These are phyloP conservation scores for Tribonema minus DNA, from an alignment of 108 stramenopile genomes.

Conservation along the genomic window DNA sequence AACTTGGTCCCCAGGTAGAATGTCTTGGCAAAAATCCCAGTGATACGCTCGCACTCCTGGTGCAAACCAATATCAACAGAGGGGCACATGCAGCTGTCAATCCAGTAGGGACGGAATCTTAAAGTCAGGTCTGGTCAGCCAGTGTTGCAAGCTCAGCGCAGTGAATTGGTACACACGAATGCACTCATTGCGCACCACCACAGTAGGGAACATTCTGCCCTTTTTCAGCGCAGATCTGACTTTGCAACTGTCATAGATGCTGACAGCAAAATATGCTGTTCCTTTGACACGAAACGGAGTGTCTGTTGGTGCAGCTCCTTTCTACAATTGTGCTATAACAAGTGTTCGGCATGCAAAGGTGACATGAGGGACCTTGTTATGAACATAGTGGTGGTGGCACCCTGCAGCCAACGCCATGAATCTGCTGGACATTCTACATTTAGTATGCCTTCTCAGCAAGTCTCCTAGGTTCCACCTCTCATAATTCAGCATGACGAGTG, in stretches of 20 bases:
- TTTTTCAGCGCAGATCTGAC: background rate
- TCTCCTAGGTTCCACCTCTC: no score
- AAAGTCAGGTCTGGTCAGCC: background rate
- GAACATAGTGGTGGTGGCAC: no score
- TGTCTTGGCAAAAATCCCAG: conserved; percentile 87
- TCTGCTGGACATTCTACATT: no score
- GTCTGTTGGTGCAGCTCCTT: no score
- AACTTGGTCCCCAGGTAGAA: conserved; percentile 88
- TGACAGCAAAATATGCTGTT: no score
- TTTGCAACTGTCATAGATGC: background rate
- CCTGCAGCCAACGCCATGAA: no score
- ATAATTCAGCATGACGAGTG: no score
- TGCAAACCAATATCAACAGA: conserved; percentile 59
- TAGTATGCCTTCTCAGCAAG: no score
- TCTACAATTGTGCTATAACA: background rate
- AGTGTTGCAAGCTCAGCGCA: background rate
- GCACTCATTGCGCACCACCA: background rate
- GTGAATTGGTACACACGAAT: background rate
- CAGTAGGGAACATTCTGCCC: background rate
- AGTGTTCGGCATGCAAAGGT: no score
- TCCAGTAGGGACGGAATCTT: background rate
- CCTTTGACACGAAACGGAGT: no score
- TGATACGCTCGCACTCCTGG: conserved; percentile 89
- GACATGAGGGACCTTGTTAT: no score
- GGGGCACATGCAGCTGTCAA: no score